Base-by-base conservation (phyloP, 139 green algal species). In the Desmodesmus armatus region DNA sequence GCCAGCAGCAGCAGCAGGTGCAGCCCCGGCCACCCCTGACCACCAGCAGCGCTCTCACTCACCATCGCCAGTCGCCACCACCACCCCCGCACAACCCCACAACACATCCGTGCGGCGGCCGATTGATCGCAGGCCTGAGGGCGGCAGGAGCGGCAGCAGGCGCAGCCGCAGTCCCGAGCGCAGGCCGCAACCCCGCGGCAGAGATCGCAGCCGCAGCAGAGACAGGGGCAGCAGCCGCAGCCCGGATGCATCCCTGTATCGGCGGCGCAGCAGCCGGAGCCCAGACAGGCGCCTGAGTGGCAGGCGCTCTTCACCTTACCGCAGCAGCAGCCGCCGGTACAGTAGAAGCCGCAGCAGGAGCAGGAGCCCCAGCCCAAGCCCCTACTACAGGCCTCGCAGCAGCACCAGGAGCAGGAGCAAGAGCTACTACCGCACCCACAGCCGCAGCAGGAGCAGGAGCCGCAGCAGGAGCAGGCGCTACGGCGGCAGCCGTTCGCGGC, bases 101-200 rank as follows among this genome's bases (percentile, higher is more conserved):
- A 29, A 69, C n/a, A 69, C 35, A 7, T 37, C 37, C 17, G n/a
- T 39, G n/a, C 1, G n/a, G n/a, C 60, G 35, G 3, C n/a, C n/a
- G 5, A 69, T 29, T 39, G n/a, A n/a, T 19, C 25, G 49, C 29
- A 31, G 76, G 33, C 35, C 62, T 1, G 60, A 74, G 40, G 47
- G 77, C 33, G 37, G 77, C 39, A 83, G n/a, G 33, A 72, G 71
- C 25, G 60, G 71, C 77, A 39, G 33, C 76, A 82, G 55, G 35
- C 4, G 53, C 53, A 43, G 41, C 71, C 29, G 13, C 27, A 65
- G 5, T 29, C 67, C 21, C 58, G n/a, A 74, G 33, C 2, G 31
- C 65, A 74, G 31, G n/a, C 11, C 21, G 41, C 25, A 9, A 2
- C 63, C 63, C 41, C 58, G 31, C 21, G 58, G 7, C n/a, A n/a